phyloP scores from a whole-genome alignment of 2,329 filamentous ascomycete species.

The Harringtonia lauricola region DNA sequence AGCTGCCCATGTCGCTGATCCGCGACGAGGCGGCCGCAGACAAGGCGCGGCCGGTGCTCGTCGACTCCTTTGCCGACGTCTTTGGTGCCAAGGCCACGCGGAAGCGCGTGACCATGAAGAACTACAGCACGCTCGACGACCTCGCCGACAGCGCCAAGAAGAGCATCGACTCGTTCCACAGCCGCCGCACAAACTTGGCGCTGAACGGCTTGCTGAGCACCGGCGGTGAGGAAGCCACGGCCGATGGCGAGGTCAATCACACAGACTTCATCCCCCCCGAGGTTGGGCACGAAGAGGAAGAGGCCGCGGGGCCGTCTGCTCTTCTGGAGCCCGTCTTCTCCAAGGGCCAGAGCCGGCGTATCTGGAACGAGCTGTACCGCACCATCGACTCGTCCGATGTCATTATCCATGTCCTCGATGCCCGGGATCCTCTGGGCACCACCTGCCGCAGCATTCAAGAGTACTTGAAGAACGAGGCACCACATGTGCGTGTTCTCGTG shows the following conservation, averaged over 20 bases:
- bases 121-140: conserved; percentile 67
- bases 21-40: conserved; percentile 50
- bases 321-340: conserved; percentile 78
- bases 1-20: conserved; percentile 92
- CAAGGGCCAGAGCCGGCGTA: conserved; percentile 90
- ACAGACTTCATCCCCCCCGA: conserved; percentile 18
- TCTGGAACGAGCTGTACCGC: conserved; percentile 79
- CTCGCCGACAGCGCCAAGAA: conserved; percentile 70
- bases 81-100: conserved; percentile 91
- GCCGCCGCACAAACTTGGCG: conserved; percentile 51
- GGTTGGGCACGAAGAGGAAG: conserved; percentile 15
- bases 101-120: conserved; percentile 64
- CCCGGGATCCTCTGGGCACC: conserved; percentile 80
- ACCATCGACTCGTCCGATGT: conserved; percentile 93
- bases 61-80: conserved; percentile 60
- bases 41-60: conserved; percentile 49
- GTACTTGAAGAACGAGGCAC: conserved; percentile 84
- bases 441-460: conserved; percentile 86
- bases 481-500: conserved; percentile 39
- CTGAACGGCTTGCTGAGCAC: conserved; percentile 54
- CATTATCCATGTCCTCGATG: conserved; percentile 87
- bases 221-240: background rate
- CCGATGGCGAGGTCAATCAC: conserved; percentile 29
- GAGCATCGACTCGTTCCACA: conserved; percentile 71
- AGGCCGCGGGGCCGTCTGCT: conserved; percentile 27